phyloP scores from a whole-genome alignment of 331 rosid species.

The Rosa hybrid region DNA sequence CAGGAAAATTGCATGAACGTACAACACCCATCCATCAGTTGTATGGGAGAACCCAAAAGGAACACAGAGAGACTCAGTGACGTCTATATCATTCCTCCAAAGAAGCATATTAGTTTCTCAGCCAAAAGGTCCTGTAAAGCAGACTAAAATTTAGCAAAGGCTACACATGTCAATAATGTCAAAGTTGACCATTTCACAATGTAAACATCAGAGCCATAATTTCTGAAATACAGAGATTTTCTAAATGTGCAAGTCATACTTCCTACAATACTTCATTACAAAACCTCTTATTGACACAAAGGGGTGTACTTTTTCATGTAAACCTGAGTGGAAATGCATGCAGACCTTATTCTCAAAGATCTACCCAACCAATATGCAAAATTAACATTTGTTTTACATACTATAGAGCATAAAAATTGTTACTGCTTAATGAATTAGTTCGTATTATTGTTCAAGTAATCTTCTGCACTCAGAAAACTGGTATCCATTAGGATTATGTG shows the following conservation, averaged over 20 bases:
- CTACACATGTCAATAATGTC: background rate
- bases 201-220: background rate
- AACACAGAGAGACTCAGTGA: background rate
- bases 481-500: background rate
- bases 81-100: background rate
- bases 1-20: background rate
- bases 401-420: background rate
- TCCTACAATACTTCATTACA: background rate
- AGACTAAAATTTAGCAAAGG: background rate
- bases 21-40: background rate
- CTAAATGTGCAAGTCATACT: background rate
- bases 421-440: background rate
- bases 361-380: background rate
- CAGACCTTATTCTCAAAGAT: background rate
- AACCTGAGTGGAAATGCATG: background rate
- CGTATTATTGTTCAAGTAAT: background rate
- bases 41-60: background rate
- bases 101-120: background rate
- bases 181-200: background rate
- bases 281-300: background rate
- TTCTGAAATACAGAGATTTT: background rate
- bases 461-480: background rate
- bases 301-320: background rate
- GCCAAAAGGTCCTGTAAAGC: background rate
- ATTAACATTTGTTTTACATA: background rate